A percentile compares a stretch with the other conserved stretches of the same genome.
phyloP scores from a whole-genome alignment of 2,329 filamentous ascomycete species.

The Didymella exigua region DNA sequence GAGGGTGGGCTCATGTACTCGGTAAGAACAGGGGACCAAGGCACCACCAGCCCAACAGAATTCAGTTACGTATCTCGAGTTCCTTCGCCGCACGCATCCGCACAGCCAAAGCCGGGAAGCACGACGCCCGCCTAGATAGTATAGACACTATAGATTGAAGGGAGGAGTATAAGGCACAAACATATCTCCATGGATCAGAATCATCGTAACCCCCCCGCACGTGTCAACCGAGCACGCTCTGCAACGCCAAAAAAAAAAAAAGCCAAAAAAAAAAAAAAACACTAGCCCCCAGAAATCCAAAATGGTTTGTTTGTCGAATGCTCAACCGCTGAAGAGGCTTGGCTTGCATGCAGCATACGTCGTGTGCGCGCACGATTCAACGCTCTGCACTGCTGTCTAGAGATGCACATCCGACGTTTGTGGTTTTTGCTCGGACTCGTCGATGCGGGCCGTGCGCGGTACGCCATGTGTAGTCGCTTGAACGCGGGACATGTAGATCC shows the following conservation, averaged over 20 bases:
- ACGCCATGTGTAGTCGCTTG: background rate
- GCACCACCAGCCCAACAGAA: too few relatives aligned
- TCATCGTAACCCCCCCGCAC: background rate
- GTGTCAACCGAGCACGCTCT: background rate
- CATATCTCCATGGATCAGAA: constrained; percentile 21
- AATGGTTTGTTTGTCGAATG: constrained; percentile 1
- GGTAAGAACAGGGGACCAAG: too few relatives aligned
- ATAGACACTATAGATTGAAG: constrained; percentile 34
- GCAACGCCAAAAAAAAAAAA: constrained; percentile 8
- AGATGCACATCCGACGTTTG: constrained; percentile 5
- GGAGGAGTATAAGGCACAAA: constrained; percentile 30
- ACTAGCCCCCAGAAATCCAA: constrained; percentile 10
- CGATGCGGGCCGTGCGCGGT: background rate
- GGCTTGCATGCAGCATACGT: background rate
- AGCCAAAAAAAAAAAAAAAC: background rate
- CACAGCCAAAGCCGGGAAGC: constrained; percentile 11
- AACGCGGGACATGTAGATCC: constrained; percentile 3
- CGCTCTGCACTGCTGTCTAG: constrained; percentile 14
- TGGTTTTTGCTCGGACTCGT: background rate
- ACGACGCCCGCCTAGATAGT: constrained; percentile 22
- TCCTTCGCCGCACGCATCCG: constrained; percentile 13
- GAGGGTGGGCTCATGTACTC: too few relatives aligned
- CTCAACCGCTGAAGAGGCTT: background rate
- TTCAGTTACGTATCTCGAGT: constrained; percentile 2
- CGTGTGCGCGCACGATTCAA: background rate